Evolutionary conservation across 2,329 filamentous ascomycete genomes (phyloP), one percentile per base, ranked within the genome.

Genomic region (Chrysoporthe puriensis): DNA sequence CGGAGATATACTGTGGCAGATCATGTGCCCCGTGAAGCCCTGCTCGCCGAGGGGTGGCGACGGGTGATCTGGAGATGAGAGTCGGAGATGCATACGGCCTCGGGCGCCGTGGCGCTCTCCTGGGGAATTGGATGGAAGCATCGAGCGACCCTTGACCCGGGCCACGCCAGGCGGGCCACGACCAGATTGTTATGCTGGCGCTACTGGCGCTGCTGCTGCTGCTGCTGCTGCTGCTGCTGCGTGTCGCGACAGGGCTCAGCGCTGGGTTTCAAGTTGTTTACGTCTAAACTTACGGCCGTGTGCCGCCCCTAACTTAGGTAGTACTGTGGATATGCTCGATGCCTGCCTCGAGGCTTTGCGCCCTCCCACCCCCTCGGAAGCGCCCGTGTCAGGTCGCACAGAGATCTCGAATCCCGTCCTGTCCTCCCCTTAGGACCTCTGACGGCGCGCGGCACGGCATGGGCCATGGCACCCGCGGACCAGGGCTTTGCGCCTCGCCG

Each of bases 381-480:
- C 26, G 26, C 26, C 26, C 44, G 14, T 46, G 8, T 46, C 44
- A 46, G 44, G 44, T 46, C 11, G 44, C 44, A 54, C 50, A 54
- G 21, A 54, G 50, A 54, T 54, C 50, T 46, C 44, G 18, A 14
- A 40, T 57, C 54, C 9, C 32, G 14, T 36, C 54, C 34, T 34
- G 21, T 6, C 32, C 16, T 16, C 32, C 32, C 32, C 26, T 26
- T 2, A 9, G 50, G 13, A 58, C 54, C 14, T 34, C 16, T 18
- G 8, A 11, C 14, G 9, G 9, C 9, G 36, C 36, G 9, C 36
- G 36, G 36, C 36, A 40, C 36, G 36, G 36, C 36, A 40, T 40
- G 36, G 54, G 32, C 14, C 16, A 57, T 57, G 54, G 34, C 54
- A 57, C 54, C 54, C n/a, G 54, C 54, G 56, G 34, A 40, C 34